phyloP scores from a whole-genome alignment of 2,329 filamentous ascomycete species.

The Septoria petroselini region DNA sequence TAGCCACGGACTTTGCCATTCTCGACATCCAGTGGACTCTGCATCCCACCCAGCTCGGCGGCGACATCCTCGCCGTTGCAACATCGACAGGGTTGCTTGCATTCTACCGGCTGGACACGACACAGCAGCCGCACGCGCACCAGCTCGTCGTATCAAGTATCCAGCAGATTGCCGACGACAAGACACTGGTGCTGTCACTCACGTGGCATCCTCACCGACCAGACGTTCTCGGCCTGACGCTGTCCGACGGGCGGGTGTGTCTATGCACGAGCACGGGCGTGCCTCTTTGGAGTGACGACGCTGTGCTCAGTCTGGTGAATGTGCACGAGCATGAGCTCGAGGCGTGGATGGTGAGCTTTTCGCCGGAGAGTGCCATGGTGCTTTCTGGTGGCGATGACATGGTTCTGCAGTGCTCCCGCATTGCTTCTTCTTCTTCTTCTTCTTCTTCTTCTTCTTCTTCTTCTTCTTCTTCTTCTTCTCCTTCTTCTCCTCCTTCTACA shows the following conservation, averaged over 20 bases:
- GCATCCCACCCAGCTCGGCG: slow-evolving; percentile 31
- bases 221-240: slow-evolving; percentile 64
- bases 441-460: too few species aligned
- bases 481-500: too few species aligned
- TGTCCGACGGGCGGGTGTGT: slow-evolving; percentile 63
- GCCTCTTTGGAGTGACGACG: slow-evolving; percentile 41
- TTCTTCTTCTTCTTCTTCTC: too few species aligned
- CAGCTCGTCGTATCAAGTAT: slow-evolving; percentile 34
- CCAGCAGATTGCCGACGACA: slow-evolving; percentile 52
- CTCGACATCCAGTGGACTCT: slow-evolving; percentile 82
- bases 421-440: too few species aligned
- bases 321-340: slow-evolving; percentile 56
- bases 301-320: slow-evolving; percentile 21
- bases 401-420: slow-evolving; percentile 47
- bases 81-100: slow-evolving; percentile 71
- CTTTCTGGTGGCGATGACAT: slow-evolving; percentile 77
- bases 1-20: slow-evolving; percentile 42
- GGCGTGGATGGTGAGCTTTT: slow-evolving; percentile 69
- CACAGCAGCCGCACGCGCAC: slow-evolving; percentile 36
- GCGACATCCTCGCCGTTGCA: slow-evolving; percentile 64
- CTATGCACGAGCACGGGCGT: slow-evolving; percentile 28
- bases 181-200: slow-evolving; percentile 67
- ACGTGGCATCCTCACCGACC: slow-evolving; percentile 63
- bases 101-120: slow-evolving; percentile 54
- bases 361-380: slow-evolving; percentile 30